Percentiles rank a stretch among this genome's conserved stretches.
phyloP scores from a whole-genome alignment of 2,329 filamentous ascomycete species.

The Cordyceps tenuipes region DNA sequence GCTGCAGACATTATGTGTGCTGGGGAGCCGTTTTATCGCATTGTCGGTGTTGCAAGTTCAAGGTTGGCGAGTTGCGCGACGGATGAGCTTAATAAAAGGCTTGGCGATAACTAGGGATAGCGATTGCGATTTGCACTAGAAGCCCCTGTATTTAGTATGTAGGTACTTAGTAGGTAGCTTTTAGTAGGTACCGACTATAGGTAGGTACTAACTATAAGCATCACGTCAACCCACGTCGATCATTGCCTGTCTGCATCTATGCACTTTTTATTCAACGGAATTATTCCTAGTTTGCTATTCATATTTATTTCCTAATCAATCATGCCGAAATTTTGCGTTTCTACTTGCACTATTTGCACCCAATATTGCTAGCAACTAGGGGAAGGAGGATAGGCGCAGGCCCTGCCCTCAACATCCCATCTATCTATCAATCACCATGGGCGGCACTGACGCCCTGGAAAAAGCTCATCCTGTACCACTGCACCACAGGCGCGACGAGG shows the following conservation, averaged over 20 bases:
- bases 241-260: background rate
- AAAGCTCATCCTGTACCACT: background rate
- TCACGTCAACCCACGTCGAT: background rate
- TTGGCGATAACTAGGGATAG: conserved; percentile 5
- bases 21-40: conserved; percentile 22
- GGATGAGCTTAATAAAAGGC: background rate
- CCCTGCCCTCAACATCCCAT: background rate
- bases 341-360: no score
- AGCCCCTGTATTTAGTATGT: no score
- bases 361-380: no score
- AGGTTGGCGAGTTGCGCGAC: conserved; percentile 2
- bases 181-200: no score
- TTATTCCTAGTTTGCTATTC: background rate
- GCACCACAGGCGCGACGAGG: no score
- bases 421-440: background rate
- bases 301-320: background rate
- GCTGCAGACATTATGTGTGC: conserved; percentile 33
- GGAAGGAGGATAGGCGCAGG: no score
- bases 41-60: conserved; percentile 19
- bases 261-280: background rate
- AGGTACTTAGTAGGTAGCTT: no score
- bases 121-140: background rate
- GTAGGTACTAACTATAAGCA: no score
- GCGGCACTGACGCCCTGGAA: background rate
- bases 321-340: no score